Evolutionary conservation across 2,329 filamentous ascomycete species (phyloP).

Genomic region (Epichloe sp.): DNA sequence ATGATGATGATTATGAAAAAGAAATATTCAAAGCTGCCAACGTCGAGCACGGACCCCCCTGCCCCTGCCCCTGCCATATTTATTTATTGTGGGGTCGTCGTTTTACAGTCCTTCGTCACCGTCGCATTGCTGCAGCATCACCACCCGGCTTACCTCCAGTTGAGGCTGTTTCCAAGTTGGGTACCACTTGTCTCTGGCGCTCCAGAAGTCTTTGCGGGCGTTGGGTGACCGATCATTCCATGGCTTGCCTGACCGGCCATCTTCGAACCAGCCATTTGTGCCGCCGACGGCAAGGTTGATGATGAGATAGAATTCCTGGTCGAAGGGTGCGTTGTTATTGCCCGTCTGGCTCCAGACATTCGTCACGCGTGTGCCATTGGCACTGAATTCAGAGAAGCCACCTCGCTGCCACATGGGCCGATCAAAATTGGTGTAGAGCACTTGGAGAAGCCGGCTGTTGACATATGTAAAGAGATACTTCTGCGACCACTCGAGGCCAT

Average conservation of each 20-base stretch:
- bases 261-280: slow-evolving; percentile 75
- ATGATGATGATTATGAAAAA: not conserved
- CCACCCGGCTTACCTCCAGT: slow-evolving; percentile 56
- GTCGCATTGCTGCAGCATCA: slow-evolving; percentile 59
- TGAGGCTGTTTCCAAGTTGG: slow-evolving; percentile 59
- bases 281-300: slow-evolving; percentile 64
- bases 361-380: slow-evolving; percentile 51
- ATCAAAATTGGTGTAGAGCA: slow-evolving; percentile 66
- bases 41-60: too few relatives aligned
- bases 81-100: not conserved
- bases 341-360: slow-evolving; percentile 53
- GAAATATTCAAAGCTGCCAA: not conserved
- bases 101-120: slow-evolving; percentile 39
- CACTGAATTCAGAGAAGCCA: slow-evolving; percentile 45
- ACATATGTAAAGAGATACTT: slow-evolving; percentile 84
- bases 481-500: slow-evolving; percentile 73
- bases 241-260: slow-evolving; percentile 58
- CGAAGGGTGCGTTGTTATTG: slow-evolving; percentile 55
- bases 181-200: slow-evolving; percentile 49
- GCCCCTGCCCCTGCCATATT: not conserved
- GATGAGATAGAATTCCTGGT: slow-evolving; percentile 63
- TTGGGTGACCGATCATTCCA: slow-evolving; percentile 59
- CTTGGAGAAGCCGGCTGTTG: slow-evolving; percentile 66
- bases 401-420: slow-evolving; percentile 56
- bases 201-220: slow-evolving; percentile 67